Conservation (phyloP, 345 rosid genomes). For the Noccaea bulbosa region DNA sequence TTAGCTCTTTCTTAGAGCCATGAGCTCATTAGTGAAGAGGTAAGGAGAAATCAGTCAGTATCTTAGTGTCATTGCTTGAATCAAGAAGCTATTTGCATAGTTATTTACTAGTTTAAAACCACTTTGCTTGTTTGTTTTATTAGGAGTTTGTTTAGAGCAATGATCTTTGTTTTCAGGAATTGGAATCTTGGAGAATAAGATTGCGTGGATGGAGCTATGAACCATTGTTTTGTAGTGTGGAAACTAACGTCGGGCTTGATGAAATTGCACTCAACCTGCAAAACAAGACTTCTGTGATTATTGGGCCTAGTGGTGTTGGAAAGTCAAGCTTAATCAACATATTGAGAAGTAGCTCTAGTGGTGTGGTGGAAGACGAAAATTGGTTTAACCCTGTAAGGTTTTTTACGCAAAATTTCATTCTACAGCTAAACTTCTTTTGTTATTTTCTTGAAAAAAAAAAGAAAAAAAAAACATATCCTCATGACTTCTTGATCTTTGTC, state of each 20-base stretch:
- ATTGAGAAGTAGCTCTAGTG: conserved; percentile 56
- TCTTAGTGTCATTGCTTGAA: conserved; percentile 48
- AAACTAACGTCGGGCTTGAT: conserved; percentile 67
- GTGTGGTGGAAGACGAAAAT: conserved; percentile 52
- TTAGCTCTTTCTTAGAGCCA: too few species aligned
- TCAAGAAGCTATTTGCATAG: neutral
- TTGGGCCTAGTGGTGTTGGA: conserved; percentile 99
- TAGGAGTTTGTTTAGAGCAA: neutral
- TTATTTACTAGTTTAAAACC: neutral
- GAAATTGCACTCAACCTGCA: conserved; percentile 57
- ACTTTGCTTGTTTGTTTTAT: neutral
- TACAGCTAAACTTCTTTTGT: neutral
- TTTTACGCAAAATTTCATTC: neutral
- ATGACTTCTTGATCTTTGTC: conserved; percentile 13
- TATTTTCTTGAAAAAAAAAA: too few species aligned
- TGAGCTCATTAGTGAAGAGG: too few species aligned
- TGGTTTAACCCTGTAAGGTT: conserved; percentile 75
- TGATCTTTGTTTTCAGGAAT: conserved; percentile 51
- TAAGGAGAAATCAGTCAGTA: too few species aligned
- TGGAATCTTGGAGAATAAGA: conserved; percentile 66
- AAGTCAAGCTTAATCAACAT: conserved; percentile 90
- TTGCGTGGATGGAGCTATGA: conserved; percentile 79
- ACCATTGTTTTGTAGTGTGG: conserved; percentile 82
- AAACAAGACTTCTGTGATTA: conserved; percentile 85
- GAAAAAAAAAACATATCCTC: neutral